Evolutionary conservation across 148 eudicot species (phyloP).

Genomic region (Drosera capensis): DNA sequence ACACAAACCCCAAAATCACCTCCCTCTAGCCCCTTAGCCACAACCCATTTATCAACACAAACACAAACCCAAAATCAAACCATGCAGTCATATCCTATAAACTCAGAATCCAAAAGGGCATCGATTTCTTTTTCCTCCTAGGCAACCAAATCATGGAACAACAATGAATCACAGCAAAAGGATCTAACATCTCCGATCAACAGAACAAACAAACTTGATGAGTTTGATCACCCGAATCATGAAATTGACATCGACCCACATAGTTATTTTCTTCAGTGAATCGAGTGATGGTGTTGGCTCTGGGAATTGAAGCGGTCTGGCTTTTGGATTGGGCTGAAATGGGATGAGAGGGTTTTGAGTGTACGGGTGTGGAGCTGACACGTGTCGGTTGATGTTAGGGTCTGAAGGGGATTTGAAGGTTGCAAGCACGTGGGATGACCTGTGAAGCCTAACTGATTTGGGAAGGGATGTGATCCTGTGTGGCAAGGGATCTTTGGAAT

Average conservation of each 20-base stretch:
- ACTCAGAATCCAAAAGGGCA: background rate
- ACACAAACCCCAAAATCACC: background rate
- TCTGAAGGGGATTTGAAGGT: background rate
- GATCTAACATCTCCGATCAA: constrained; percentile 31
- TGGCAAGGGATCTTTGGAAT: too few species aligned
- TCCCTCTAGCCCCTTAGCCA: background rate
- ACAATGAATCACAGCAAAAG: constrained; percentile 16
- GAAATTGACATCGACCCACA: background rate
- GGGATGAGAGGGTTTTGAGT: too few species aligned
- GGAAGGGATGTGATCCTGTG: too few species aligned
- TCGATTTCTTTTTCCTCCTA: constrained; percentile 33
- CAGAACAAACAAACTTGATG: background rate
- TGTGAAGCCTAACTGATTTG: background rate
- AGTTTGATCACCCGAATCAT: constrained; percentile 6
- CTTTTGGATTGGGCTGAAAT: background rate
- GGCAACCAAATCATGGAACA: constrained; percentile 41
- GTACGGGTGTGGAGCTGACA: constrained; percentile 16
- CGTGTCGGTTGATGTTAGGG: constrained; percentile 32
- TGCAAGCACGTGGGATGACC: background rate
- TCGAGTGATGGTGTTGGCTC: background rate
- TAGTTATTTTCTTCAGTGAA: background rate
- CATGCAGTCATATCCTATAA: constrained; percentile 1
- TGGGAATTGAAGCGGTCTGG: background rate
- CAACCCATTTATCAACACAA: background rate
- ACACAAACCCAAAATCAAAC: background rate